Base-by-base conservation (phyloP, 1,139 yeast species). In the Geotrichum siamense region DNA sequence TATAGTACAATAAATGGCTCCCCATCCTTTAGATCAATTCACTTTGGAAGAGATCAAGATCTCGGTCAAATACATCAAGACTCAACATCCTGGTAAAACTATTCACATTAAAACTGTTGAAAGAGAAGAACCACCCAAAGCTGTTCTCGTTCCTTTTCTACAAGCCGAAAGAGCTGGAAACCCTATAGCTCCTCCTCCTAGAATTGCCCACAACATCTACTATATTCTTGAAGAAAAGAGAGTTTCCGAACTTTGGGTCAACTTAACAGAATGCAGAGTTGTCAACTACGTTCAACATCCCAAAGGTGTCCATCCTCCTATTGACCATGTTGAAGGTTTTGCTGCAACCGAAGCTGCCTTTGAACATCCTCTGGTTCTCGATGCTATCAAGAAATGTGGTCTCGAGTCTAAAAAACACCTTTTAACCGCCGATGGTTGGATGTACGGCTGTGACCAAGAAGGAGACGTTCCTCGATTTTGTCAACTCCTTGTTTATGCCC, bases 391-490 rank as follows among this genome's bases (percentile, higher is more conserved):
- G 40, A 55, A 82, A 76, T 64, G 75, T 74, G 71, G 75, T 70
- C 57, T 73, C 74, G 58, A 86, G 79, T 57, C 61, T 40, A 51
- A 53, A 41, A 67, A 80, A 45, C 53, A 60, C 43, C 52, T 53
- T 16, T 78, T 84, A 59, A 76, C 89, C 81, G 55, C 82, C 82
- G 95, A 85, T 60, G 89, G 93, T 43, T 85, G 95, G 94, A 84
- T 84, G 72, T 84, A 84, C 61, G 95, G 94, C 55, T 80, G 86
- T 34, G 89, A 82, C 60, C 71, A 81, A 64, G 82, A 87, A 79
- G 93, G 87, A 38, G 75, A 81, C 41, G 70, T 78, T 41, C 78
- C 78, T 59, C 72, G 85, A 62, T 70, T 79, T 66, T 67, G 80
- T 55, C 91, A 82, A 68, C 77, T 80, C 62, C 81, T 79, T 68